phyloP scores from a whole-genome alignment of 768 basidiomycete species.

The Suillus weaverae region DNA sequence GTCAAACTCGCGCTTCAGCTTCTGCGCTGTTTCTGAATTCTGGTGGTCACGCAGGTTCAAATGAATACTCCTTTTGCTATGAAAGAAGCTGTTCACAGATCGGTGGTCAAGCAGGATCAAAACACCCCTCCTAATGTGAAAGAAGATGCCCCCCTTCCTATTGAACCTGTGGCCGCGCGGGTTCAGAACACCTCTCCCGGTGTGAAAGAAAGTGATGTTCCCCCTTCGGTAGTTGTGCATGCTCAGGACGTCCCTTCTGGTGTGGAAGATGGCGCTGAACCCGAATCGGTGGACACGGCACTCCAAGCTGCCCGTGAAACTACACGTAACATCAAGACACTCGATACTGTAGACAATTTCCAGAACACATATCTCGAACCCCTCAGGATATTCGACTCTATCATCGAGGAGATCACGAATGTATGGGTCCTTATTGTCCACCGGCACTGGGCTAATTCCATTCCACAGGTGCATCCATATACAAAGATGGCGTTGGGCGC shows the following conservation, averaged over 20 bases:
- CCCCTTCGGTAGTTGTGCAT: neutral
- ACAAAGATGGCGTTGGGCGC: constrained; percentile 6
- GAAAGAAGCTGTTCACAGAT: neutral
- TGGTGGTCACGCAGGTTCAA: neutral
- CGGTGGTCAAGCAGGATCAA: neutral
- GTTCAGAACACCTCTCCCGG: neutral
- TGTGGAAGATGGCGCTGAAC: neutral
- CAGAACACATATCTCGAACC: too few relatives aligned
- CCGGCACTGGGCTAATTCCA: neutral
- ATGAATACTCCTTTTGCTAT: neutral
- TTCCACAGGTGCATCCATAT: constrained; percentile 8
- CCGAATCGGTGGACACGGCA: neutral
- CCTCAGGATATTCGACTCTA: constrained; percentile 6
- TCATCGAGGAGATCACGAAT: neutral
- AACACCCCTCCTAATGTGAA: neutral
- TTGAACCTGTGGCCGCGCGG: too few relatives aligned
- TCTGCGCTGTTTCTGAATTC: neutral
- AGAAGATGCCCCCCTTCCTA: neutral
- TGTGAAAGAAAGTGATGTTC: neutral
- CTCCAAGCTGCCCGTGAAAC: neutral
- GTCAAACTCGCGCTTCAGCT: neutral
- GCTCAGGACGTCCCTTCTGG: neutral
- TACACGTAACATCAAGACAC: neutral
- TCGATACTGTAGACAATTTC: too few relatives aligned
- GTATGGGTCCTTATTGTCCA: neutral